A percentile compares a stretch with the other conserved stretches of the same genome.
Evolutionary conservation across 2,329 filamentous ascomycete species (phyloP).

Genomic region (Pezicula radicicola): DNA sequence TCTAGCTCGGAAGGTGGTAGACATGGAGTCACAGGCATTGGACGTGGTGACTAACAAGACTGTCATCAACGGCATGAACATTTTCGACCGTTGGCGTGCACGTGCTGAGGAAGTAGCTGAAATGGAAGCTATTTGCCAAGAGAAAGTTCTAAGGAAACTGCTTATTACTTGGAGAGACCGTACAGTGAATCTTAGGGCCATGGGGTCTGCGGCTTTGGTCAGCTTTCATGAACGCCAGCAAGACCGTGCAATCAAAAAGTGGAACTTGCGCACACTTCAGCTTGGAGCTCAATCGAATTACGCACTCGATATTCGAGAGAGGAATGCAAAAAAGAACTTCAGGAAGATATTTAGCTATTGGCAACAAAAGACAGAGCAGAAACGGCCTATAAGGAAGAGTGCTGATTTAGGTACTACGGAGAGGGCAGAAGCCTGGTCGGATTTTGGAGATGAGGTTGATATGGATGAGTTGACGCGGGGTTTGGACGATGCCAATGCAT

Average conservation of each 20-base stretch:
- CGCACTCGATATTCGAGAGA: conserved; percentile 26
- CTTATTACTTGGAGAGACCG: conserved; percentile 23
- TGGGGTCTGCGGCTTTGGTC: conserved; percentile 24
- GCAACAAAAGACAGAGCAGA: conserved; percentile 22
- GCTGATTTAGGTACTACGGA: conserved; percentile 11
- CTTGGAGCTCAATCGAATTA: conserved; percentile 20
- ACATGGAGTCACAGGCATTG: conserved; percentile 24
- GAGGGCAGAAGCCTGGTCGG: conserved; percentile 25
- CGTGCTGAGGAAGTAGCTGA: conserved; percentile 22
- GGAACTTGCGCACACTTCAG: conserved; percentile 26
- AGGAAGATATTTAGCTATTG: conserved; percentile 30
- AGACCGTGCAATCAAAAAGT: conserved; percentile 25
- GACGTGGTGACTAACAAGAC: conserved; percentile 20
- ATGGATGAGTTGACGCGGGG: conserved; percentile 18
- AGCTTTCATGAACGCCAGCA: conserved; percentile 24
- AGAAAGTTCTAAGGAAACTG: conserved; percentile 19
- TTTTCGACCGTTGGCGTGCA: conserved; percentile 28
- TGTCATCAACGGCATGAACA: conserved; percentile 22
- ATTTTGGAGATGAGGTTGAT: conserved; percentile 24
- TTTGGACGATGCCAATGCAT: conserved; percentile 12
- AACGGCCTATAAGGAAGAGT: conserved; percentile 9
- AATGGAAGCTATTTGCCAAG: conserved; percentile 19
- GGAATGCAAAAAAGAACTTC: conserved; percentile 27
- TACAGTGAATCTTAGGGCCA: conserved; percentile 14
- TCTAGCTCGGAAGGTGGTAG: conserved; percentile 18